phyloP scores from a whole-genome alignment of 2,329 filamentous ascomycete genomes.

The Fusarium torreyae region DNA sequence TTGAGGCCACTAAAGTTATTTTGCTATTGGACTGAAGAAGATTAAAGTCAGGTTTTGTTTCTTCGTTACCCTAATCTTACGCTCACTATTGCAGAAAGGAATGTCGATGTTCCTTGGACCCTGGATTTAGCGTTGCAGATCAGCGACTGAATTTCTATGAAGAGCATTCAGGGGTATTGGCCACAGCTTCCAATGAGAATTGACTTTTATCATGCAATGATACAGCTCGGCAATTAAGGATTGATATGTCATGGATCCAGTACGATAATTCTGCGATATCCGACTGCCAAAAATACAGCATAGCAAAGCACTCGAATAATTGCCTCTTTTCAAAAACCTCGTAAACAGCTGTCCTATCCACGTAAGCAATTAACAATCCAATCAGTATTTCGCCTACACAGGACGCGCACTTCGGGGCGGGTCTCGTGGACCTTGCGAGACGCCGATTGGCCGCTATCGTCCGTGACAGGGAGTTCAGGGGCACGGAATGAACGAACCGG shows the following conservation, averaged over 20 bases:
- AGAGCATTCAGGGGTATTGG: slow-evolving; percentile 35
- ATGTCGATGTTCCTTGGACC: slow-evolving; percentile 21
- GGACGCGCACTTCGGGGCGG: slow-evolving; percentile 34
- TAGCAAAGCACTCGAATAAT: neutral
- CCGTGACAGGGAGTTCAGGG: slow-evolving; percentile 32
- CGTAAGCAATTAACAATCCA: slow-evolving; percentile 19
- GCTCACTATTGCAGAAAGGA: slow-evolving; percentile 2
- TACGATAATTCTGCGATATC: neutral
- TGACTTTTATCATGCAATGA: slow-evolving; percentile 18
- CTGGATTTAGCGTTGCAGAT: slow-evolving; percentile 45
- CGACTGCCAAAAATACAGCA: neutral
- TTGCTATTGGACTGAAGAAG: neutral
- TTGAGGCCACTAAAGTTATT: neutral
- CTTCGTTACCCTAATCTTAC: neutral
- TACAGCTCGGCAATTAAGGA: neutral
- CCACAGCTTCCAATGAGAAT: slow-evolving; percentile 22
- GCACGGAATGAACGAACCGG: slow-evolving; percentile 17
- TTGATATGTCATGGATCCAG: neutral
- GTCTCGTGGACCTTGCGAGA: slow-evolving; percentile 3
- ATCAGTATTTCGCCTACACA: slow-evolving; percentile 33
- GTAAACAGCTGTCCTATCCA: slow-evolving; percentile 26
- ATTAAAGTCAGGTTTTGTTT: neutral
- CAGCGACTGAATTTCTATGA: slow-evolving; percentile 17
- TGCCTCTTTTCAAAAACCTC: neutral
- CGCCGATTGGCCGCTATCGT: slow-evolving; percentile 18